Percentiles rank a stretch among this genome's conserved stretches.
phyloP scores from a whole-genome alignment of 169 alveolate species.

The Plasmodium reichenowi region DNA sequence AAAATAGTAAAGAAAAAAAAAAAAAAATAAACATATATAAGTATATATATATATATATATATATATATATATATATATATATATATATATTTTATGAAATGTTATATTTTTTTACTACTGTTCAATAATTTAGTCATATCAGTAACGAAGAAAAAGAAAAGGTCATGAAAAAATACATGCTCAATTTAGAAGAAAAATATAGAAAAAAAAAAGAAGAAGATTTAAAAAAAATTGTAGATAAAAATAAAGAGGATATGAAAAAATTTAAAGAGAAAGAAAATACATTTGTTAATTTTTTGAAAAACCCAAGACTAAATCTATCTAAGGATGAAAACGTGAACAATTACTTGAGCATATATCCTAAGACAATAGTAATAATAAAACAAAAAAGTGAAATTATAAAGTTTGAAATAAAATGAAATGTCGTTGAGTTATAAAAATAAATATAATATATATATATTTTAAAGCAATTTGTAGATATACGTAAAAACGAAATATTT shows the following conservation, averaged over 20 bases:
- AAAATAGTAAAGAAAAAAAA: conserved; percentile 53
- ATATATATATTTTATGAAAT: neutral
- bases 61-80: neutral
- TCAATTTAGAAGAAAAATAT: conserved; percentile 51
- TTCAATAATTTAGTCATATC: conserved; percentile 19
- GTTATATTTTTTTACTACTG: conserved; percentile 11
- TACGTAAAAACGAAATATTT: conserved; percentile 14
- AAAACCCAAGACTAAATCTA: conserved; percentile 69
- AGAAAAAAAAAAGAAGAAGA: conserved; percentile 71
- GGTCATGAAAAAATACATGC: conserved; percentile 70
- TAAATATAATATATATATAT: neutral
- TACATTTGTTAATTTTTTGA: conserved; percentile 55
- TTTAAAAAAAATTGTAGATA: conserved; percentile 48
- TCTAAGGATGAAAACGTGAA: conserved; percentile 50
- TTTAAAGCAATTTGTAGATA: conserved; percentile 43
- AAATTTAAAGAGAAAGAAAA: conserved; percentile 49
- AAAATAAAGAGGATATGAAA: conserved; percentile 60
- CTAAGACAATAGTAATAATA: conserved; percentile 37
- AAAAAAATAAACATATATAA: neutral
- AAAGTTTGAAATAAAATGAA: no score
- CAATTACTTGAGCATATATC: conserved; percentile 52
- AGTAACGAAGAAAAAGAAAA: conserved; percentile 69
- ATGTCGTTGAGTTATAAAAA: no score
- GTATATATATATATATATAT: neutral
- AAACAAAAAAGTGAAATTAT: no score